Conservation (phyloP, 179 eudicot genomes). For the Amaranthus tricolor region DNA sequence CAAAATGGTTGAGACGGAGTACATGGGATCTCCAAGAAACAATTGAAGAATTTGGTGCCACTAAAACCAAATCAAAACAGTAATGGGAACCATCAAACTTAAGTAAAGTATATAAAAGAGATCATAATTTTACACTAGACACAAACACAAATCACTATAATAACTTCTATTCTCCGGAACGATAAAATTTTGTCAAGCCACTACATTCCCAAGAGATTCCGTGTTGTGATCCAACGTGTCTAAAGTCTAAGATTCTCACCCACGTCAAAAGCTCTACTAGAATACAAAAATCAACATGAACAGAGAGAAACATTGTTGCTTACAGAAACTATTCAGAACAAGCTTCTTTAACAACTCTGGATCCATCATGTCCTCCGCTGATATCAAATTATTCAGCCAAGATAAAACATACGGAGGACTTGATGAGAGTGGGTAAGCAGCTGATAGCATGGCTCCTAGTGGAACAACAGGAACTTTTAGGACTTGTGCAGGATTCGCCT, state of each 20-base stretch:
- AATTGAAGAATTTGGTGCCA: neutral
- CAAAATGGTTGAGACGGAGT: neutral
- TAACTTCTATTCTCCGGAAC: neutral
- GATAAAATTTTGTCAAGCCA: neutral
- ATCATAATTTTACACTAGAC: neutral
- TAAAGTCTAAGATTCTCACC: neutral
- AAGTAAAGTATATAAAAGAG: neutral
- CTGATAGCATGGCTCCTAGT: slow-evolving; percentile 79
- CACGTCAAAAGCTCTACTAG: neutral
- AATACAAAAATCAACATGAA: neutral
- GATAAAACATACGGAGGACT: slow-evolving; percentile 82
- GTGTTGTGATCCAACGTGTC: neutral
- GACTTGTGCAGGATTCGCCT: slow-evolving; percentile 98
- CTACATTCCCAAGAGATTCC: neutral
- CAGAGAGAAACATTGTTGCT: slow-evolving; percentile 28
- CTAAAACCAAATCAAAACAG: neutral
- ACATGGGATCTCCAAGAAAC: neutral
- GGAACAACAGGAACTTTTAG: slow-evolving; percentile 96
- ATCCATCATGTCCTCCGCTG: slow-evolving; percentile 96
- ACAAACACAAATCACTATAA: neutral
- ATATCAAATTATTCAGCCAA: slow-evolving; percentile 81
- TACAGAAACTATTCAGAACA: slow-evolving; percentile 86
- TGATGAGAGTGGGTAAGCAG: slow-evolving; percentile 86
- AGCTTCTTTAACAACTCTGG: slow-evolving; percentile 88
- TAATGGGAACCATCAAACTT: neutral